phyloP scores from a whole-genome alignment of 1,284 basidiomycete species.

The Pholiota adiposa region DNA sequence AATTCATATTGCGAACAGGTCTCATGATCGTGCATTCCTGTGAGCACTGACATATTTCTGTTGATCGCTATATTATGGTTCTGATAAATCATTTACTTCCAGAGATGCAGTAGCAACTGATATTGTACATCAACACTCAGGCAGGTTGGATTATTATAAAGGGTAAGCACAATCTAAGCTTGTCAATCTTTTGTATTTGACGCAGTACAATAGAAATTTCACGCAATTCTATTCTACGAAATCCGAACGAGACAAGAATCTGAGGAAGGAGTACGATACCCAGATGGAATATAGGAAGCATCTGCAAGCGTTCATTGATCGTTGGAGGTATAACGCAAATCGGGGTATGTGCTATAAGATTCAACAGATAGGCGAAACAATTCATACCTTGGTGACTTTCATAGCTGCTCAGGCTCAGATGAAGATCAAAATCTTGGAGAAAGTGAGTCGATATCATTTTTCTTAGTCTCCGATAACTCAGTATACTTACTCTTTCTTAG shows the following conservation, averaged over 20 bases:
- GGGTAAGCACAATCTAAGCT: conserved; percentile 48
- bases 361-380: neutral
- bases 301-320: conserved; percentile 96
- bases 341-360: conserved; percentile 53
- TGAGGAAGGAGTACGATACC: conserved; percentile 93
- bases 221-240: conserved; percentile 99
- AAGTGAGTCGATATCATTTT: conserved; percentile 46
- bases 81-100: conserved; percentile 1
- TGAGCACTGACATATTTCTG: conserved; percentile 37
- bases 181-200: neutral
- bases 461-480: no score
- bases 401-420: conserved; percentile 91
- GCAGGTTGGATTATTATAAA: conserved; percentile 93
- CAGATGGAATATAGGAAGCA: conserved; percentile 95
- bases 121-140: conserved; percentile 97
- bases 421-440: conserved; percentile 98
- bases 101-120: conserved; percentile 95
- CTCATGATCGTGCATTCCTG: conserved; percentile 98
- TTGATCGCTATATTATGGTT: neutral
- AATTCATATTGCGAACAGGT: conserved; percentile 48
- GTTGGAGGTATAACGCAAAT: conserved; percentile 96
- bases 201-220: conserved; percentile 76
- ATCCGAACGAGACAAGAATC: conserved; percentile 90
- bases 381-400: conserved; percentile 3
- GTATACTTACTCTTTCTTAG: conserved; percentile 35